Evolutionary conservation across 116 monocot species (phyloP).

Genomic region (Posidonia oceanica): DNA sequence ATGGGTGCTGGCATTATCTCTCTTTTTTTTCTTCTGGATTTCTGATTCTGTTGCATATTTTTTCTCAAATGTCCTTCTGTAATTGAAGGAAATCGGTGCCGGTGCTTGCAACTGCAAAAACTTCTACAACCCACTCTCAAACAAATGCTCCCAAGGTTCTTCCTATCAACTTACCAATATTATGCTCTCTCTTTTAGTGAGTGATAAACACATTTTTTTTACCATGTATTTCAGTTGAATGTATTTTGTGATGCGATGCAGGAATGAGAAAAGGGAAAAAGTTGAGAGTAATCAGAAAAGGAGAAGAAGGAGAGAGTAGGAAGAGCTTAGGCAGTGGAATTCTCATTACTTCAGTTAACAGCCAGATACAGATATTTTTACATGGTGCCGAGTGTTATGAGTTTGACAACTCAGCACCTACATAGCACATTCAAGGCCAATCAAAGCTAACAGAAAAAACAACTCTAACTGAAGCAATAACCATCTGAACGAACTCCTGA

Average conservation of each 20-base stretch:
- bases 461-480: no score
- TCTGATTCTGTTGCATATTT: background rate
- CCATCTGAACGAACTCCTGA: no score
- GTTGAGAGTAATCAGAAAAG: no score
- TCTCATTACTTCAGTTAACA: no score
- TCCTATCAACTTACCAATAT: background rate
- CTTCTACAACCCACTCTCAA: background rate
- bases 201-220: background rate
- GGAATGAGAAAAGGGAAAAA: no score
- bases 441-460: no score
- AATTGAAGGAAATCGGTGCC: conserved; percentile 4
- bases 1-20: background rate
- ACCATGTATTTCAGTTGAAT: background rate
- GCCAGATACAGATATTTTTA: no score
- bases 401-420: no score
- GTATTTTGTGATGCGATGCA: background rate
- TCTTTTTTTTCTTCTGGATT: background rate
- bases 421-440: no score
- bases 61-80: background rate
- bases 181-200: background rate
- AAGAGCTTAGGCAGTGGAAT: no score
- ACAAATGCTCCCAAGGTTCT: conserved; percentile 5
- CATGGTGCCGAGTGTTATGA: no score
- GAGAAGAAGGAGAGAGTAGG: no score
- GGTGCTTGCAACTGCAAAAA: background rate